A percentile compares a stretch with the other conserved stretches of the same genome.
Conservation (phyloP, 345 rosid genomes). For the Boechera retrofracta region DNA sequence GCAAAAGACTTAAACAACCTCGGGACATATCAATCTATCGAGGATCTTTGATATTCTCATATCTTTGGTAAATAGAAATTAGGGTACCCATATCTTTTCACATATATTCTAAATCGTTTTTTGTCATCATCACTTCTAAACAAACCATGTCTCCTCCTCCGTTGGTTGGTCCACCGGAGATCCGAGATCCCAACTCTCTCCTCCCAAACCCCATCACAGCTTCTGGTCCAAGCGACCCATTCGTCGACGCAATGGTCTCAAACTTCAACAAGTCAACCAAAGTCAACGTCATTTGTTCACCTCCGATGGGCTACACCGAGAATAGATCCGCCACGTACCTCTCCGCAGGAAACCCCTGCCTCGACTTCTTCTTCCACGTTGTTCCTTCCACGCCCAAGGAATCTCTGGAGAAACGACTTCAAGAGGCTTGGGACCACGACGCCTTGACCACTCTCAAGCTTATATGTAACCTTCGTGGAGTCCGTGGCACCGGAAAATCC, state of each 20-base stretch:
- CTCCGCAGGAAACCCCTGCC: constrained; percentile 59
- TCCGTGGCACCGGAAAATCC: constrained; percentile 67
- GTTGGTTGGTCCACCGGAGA: constrained; percentile 58
- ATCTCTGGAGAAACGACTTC: constrained; percentile 40
- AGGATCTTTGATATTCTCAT: not conserved
- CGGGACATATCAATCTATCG: not conserved
- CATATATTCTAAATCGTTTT: not conserved
- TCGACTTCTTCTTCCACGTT: constrained; percentile 66
- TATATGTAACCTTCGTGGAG: constrained; percentile 70
- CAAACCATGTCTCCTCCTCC: constrained; percentile 44
- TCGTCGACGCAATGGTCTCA: constrained; percentile 50
- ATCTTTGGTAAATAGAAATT: not conserved
- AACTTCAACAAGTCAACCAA: constrained; percentile 45
- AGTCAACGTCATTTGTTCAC: not conserved
- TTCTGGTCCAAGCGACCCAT: constrained; percentile 36
- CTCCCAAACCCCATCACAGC: not conserved
- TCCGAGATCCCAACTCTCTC: constrained; percentile 28
- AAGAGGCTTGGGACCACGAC: constrained; percentile 54
- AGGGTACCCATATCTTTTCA: not conserved
- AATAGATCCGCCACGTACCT: constrained; percentile 51
- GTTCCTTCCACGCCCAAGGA: constrained; percentile 56
- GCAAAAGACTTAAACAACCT: not conserved
- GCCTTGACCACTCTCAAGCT: constrained; percentile 63
- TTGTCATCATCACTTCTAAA: not conserved
- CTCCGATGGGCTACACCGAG: constrained; percentile 55